These are phyloP conservation scores for Neotropicomus parvogracilis DNA, from an alignment of 1,284 basidiomycete genomes.

Conservation along the genomic window DNA sequence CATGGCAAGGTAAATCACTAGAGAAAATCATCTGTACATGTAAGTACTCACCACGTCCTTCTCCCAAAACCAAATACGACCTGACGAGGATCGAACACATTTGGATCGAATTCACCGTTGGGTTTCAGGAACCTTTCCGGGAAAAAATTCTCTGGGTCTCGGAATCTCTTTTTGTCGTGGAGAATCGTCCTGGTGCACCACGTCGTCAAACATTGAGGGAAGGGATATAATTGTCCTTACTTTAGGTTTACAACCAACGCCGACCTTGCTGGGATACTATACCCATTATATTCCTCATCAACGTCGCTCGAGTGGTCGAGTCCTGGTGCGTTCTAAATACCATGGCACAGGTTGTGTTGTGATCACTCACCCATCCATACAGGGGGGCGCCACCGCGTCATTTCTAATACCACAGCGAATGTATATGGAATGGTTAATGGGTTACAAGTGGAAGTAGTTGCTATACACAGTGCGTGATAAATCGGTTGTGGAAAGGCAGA, in stretches of 20 bases:
- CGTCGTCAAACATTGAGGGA: not conserved
- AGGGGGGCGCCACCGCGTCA: slow-evolving; percentile 9
- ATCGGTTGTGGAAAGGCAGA: no score
- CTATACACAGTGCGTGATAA: not conserved
- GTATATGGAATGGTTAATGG: slow-evolving; percentile 7
- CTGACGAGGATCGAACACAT: slow-evolving; percentile 9
- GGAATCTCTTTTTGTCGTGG: slow-evolving; percentile 3
- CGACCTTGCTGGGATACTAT: slow-evolving; percentile 6
- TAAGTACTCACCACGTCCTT: slow-evolving; percentile 5
- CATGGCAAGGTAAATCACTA: not conserved
- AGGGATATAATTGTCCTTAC: not conserved
- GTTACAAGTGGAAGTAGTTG: slow-evolving; percentile 4
- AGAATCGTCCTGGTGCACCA: slow-evolving; percentile 1
- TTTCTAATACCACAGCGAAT: slow-evolving; percentile 10
- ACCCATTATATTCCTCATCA: slow-evolving; percentile 8
- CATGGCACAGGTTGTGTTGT: not conserved
- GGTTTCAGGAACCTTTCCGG: slow-evolving; percentile 5
- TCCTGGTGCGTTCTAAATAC: not conserved
- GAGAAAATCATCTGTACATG: not conserved
- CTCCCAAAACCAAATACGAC: slow-evolving; percentile 9
- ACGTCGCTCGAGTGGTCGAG: slow-evolving; percentile 7
- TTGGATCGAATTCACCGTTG: slow-evolving; percentile 4
- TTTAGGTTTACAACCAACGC: slow-evolving; percentile 7
- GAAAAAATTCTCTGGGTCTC: slow-evolving; percentile 1
- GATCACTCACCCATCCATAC: slow-evolving; percentile 10